Percentiles rank a stretch among this genome's conserved stretches.
phyloP scores from a whole-genome alignment of 2,329 filamentous ascomycete species.

The Blastomyces silverae region DNA sequence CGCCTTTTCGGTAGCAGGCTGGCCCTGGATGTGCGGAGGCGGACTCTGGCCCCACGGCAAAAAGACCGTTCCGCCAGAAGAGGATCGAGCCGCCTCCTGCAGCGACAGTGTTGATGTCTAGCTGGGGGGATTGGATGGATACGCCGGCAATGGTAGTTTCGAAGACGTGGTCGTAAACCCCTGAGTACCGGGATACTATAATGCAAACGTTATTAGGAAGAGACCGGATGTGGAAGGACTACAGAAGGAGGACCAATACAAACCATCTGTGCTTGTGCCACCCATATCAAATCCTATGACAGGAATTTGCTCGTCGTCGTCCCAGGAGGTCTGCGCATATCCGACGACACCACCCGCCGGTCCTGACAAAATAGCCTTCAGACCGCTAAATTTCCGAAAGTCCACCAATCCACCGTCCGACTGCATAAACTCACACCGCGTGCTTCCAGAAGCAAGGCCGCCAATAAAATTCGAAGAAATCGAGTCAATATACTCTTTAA shows the following conservation, averaged over 20 bases:
- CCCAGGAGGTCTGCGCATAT: constrained; percentile 86
- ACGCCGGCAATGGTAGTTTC: constrained; percentile 93
- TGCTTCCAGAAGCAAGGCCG: constrained; percentile 66
- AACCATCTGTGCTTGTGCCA: constrained; percentile 73
- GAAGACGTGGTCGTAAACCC: constrained; percentile 86
- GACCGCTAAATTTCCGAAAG: constrained; percentile 63
- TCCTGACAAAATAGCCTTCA: constrained; percentile 82
- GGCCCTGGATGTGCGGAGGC: constrained; percentile 87
- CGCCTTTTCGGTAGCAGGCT: constrained; percentile 86
- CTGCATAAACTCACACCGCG: constrained; percentile 94
- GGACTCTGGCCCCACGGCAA: constrained; percentile 87
- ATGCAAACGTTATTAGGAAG: background rate
- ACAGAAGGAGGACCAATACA: background rate
- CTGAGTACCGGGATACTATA: constrained; percentile 71
- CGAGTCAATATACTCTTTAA: constrained; percentile 62
- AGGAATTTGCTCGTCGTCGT: constrained; percentile 69
- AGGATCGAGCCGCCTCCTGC: constrained; percentile 65
- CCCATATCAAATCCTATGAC: constrained; percentile 97
- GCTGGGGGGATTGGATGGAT: constrained; percentile 82
- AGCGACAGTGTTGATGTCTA: constrained; percentile 92
- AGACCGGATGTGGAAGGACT: background rate
- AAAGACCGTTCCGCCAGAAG: constrained; percentile 83
- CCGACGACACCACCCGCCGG: constrained; percentile 92
- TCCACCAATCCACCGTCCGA: constrained; percentile 66
- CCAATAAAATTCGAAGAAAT: constrained; percentile 61